Evolutionary conservation across 352 stramenopile species (phyloP).

Genomic region (Globisporangium iwayamae): DNA sequence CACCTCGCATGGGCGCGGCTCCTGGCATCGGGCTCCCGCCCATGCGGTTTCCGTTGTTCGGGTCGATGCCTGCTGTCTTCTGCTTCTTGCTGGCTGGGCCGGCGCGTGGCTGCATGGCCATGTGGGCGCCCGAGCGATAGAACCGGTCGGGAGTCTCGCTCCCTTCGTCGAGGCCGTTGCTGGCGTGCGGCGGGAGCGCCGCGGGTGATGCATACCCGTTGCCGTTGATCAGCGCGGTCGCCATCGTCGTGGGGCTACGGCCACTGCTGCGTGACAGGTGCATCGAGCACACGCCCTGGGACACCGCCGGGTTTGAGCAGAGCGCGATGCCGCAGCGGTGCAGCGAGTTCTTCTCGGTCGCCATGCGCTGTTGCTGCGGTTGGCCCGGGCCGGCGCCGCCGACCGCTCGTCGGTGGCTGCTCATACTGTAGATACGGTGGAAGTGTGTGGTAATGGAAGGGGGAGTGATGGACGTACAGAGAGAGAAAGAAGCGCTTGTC

Average conservation of each 20-base stretch:
- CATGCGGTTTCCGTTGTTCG: not conserved
- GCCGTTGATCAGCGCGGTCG: slow-evolving; percentile 12
- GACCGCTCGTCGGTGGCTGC: slow-evolving; percentile 9
- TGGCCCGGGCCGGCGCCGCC: not conserved
- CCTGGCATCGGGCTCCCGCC: not conserved
- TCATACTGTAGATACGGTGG: slow-evolving; percentile 1
- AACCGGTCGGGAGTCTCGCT: slow-evolving; percentile 42
- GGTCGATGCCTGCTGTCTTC: slow-evolving; percentile 34
- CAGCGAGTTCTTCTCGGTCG: slow-evolving; percentile 45
- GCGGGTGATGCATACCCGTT: slow-evolving; percentile 20
- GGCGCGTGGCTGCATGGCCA: slow-evolving; percentile 51
- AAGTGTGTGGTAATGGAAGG: not conserved
- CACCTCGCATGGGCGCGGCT: not conserved
- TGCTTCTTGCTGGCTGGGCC: slow-evolving; percentile 56
- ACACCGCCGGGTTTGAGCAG: slow-evolving; percentile 73
- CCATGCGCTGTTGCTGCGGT: slow-evolving; percentile 19
- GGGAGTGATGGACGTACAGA: not conserved
- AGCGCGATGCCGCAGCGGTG: slow-evolving; percentile 76
- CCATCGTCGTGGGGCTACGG: not conserved
- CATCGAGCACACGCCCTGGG: slow-evolving; percentile 72
- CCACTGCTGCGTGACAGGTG: slow-evolving; percentile 49
- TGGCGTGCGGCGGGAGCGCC: slow-evolving; percentile 6
- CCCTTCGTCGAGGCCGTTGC: slow-evolving; percentile 18
- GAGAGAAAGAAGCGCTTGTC: not conserved
- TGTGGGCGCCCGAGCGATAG: slow-evolving; percentile 45